Evolutionary conservation across 306 rosid species (phyloP), one percentile per base, ranked within the genome.

Genomic region (Potentilla sterilis): DNA sequence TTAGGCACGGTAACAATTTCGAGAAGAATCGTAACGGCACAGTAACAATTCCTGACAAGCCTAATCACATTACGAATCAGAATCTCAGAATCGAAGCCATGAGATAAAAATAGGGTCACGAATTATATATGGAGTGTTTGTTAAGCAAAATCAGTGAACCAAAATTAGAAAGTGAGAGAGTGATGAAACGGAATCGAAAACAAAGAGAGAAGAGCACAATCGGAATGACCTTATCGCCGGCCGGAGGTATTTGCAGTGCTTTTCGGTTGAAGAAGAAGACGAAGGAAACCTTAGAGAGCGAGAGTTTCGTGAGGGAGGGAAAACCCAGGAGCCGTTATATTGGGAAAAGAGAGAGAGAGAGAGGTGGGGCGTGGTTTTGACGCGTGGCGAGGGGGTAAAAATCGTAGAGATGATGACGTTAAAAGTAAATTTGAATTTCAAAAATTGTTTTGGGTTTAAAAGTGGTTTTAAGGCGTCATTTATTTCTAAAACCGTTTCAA

Each of bases 251-350:
- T 62, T 13, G 1, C 37, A 5, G 38, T 2, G 42, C 7, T 28
- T 28, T 28, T 28, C 15, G 7, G 2, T 13, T 28, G 66, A 59
- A 40, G 4, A 21, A 28, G 67, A 32, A 18, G 67, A 24, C 16
- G 28, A 34, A 32, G 67, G 40, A 32, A 32, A 14, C 67, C n/a
- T 19, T 62, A 1, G 67, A 13, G 34, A 9, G 38, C 4, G 48
- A 64, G 84, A 75, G 81, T 52, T n/a, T 71, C 12, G 86, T 77
- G 47, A 80, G 74, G 7, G 69, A 67, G 76, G 59, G 51, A 40
- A 59, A 75, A 40, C 5, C n/a, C 18, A 9, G 81, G 70, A 80
- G 65, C 15, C 86, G 90, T 86, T 86, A 79, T 67, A 62, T 77
- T 74, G 70, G 67, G 78, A 21, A 69, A 6, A 58, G 64, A 57